Base-by-base conservation (phyloP, 225 moss, liverwort and hornwort species). In the Marchantia polymorpha region DNA sequence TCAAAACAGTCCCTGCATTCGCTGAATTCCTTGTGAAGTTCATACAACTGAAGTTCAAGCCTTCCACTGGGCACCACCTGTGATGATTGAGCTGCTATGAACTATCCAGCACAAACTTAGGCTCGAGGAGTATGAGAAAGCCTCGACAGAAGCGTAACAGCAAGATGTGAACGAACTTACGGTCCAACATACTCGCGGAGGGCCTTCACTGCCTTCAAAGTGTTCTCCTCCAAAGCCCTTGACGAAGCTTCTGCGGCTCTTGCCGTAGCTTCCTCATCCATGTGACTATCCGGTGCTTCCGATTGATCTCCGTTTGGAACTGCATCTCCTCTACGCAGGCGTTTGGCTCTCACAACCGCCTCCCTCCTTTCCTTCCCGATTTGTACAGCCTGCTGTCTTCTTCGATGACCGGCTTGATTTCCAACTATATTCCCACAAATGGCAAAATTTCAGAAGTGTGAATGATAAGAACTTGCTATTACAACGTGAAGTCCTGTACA, bases 331-430 rank as follows among this genome's bases (percentile, higher is more conserved):
- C 92, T 91, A 71, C 96, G 86, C 76, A 94, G 73, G 23, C 96
- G 90, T 87, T 97, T 97, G 51, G 92, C 92, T 77, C 94, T 84
- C 14, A 97, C 92, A n/a, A 97, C 87, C 56, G 93, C 94, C 80
- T 93, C 96, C 73, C 96, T 90, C 74, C 96, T 88, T 83, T 97
- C 96, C 86, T 93, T 97, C 19, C 96, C 93, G 49, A 97, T 79
- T 67, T 87, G 90, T n/a, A 90, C 87, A 77, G 96, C 94, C 73
- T 92, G 93, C 63, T 97, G 91, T 73, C 94, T 90, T 75, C 96
- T 86, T 82, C 96, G 82, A 75, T 92, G 88, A 30, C 96, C 96
- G 8, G 93, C 96, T 56, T 82, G 86, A 83, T 87, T 94, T 84
- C 85, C 94, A 79, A 93, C 94, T 97, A 87, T 76, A 87, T 67